Conservation (phyloP, 2,329 filamentous ascomycete species). For the Emergomyces orientalis region DNA sequence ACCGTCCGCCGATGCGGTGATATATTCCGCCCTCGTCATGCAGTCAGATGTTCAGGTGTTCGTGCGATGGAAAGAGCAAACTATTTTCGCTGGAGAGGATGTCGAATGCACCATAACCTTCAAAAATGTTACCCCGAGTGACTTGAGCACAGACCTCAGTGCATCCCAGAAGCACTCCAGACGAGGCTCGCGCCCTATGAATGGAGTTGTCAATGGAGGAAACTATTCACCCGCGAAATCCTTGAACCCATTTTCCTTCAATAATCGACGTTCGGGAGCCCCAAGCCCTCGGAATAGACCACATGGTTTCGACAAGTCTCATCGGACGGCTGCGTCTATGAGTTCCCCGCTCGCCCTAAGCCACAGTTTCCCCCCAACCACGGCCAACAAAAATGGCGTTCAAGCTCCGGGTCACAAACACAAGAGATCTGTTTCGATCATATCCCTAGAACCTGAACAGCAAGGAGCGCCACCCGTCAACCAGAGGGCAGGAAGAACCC, state of each 20-base stretch:
- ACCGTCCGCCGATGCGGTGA: conserved; percentile 6
- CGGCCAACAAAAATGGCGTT: conserved; percentile 16
- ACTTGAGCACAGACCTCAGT: conserved; percentile 24
- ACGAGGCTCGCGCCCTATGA: conserved; percentile 30
- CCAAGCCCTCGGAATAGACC: conserved; percentile 23
- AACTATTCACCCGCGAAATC: conserved; percentile 34
- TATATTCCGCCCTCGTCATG: conserved; percentile 11
- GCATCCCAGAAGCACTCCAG: conserved; percentile 28
- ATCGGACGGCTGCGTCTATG: conserved; percentile 33
- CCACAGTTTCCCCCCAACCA: conserved; percentile 30
- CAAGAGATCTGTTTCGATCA: conserved; percentile 69
- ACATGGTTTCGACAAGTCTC: conserved; percentile 21
- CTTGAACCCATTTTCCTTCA: conserved; percentile 29
- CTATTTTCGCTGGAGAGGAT: conserved; percentile 92
- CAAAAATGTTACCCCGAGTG: conserved; percentile 61
- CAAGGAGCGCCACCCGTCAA: conserved; percentile 28
- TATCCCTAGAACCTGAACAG: conserved; percentile 57
- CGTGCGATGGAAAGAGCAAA: conserved; percentile 87
- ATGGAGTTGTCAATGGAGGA: conserved; percentile 26
- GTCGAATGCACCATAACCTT: conserved; percentile 95
- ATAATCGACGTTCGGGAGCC: conserved; percentile 29
- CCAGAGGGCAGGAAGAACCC: conserved; percentile 51
- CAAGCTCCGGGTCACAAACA: conserved; percentile 48
- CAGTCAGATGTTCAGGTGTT: conserved; percentile 82
- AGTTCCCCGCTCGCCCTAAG: conserved; percentile 32